phyloP scores from a whole-genome alignment of 352 stramenopile genomes.

The Globisporangium sylvaticum region DNA sequence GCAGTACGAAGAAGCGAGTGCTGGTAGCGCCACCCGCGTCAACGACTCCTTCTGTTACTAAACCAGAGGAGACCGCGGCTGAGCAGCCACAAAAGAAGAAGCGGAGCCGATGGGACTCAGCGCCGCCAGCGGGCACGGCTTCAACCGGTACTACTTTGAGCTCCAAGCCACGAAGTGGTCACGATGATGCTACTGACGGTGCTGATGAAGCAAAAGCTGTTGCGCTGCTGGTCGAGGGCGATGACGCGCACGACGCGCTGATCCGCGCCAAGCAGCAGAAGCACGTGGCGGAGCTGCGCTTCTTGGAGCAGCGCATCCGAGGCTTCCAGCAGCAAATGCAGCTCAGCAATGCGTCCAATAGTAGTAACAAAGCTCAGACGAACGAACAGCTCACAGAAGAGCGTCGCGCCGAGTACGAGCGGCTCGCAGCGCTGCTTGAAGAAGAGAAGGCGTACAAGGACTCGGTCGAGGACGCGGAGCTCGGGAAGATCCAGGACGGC shows the following conservation, averaged over 20 bases:
- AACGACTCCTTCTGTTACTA: background rate
- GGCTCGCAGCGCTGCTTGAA: conserved; percentile 10
- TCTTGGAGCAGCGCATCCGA: conserved; percentile 23
- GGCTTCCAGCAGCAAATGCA: conserved; percentile 18
- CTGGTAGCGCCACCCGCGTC: background rate
- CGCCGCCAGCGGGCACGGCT: background rate
- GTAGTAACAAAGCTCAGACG: background rate
- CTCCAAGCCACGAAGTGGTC: background rate
- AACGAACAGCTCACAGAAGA: conserved; percentile 14
- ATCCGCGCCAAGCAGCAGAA: conserved; percentile 23
- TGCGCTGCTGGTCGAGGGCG: conserved; percentile 2
- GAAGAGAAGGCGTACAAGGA: conserved; percentile 15
- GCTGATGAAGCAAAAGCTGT: background rate
- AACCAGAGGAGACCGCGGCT: background rate
- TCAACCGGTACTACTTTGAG: background rate
- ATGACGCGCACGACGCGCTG: background rate
- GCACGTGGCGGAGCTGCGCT: conserved; percentile 17
- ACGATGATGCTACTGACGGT: background rate
- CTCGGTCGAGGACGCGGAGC: conserved; percentile 19
- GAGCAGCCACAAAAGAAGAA: conserved; percentile 11
- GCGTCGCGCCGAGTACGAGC: conserved; percentile 14
- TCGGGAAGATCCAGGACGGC: conserved; percentile 17
- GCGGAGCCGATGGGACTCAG: conserved; percentile 17
- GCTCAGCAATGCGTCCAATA: background rate
- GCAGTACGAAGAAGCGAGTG: background rate